These are phyloP conservation scores for Coprinopsis marcescibilis DNA, from an alignment of 768 basidiomycete species.

Conservation along the genomic window DNA sequence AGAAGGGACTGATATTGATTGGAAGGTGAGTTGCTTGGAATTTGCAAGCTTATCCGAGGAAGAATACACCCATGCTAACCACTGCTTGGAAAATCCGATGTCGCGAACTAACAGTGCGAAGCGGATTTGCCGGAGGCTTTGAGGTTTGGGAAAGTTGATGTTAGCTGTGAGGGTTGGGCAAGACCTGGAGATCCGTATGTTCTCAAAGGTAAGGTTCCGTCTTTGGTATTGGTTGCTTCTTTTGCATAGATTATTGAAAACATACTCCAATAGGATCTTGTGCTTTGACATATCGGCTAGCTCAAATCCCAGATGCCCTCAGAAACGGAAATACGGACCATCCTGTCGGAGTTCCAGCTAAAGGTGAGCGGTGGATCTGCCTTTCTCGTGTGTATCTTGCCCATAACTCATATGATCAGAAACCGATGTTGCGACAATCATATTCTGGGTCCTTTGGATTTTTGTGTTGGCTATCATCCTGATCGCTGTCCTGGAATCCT, in stretches of 20 bases:
- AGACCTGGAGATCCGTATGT: constrained; percentile 78
- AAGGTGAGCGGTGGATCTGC: constrained; percentile 20
- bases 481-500: constrained; percentile 57
- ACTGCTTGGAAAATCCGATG: no score
- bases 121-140: constrained; percentile 81
- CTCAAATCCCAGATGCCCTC: constrained; percentile 54
- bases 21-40: constrained; percentile 62
- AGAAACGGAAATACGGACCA: constrained; percentile 26
- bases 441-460: constrained; percentile 57
- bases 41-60: no score
- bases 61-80: no score
- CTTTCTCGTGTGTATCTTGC: not conserved
- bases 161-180: constrained; percentile 90
- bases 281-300: constrained; percentile 76
- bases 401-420: constrained; percentile 37
- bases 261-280: constrained; percentile 60
- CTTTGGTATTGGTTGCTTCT: not conserved
- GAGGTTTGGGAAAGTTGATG: constrained; percentile 78
- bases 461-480: constrained; percentile 44
- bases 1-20: constrained; percentile 74
- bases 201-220: constrained; percentile 59
- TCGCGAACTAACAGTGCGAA: constrained; percentile 85
- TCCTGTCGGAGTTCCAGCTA: constrained; percentile 19
- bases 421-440: constrained; percentile 33
- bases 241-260: no score